These are phyloP conservation scores for Gastrolobium villosum DNA, from an alignment of 306 rosid species.

Conservation along the genomic window DNA sequence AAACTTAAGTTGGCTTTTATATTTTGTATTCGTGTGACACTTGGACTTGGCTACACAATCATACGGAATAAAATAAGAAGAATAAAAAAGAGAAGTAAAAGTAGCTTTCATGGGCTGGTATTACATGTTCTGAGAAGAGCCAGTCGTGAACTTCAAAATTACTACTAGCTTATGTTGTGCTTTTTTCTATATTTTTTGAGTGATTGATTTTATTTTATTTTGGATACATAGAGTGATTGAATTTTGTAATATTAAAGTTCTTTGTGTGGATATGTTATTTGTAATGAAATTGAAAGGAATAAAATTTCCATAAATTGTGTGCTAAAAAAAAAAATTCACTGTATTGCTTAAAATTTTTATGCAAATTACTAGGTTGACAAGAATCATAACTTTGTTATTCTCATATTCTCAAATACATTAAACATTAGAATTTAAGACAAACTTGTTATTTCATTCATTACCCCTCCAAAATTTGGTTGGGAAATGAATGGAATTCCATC, in stretches of 20 bases:
- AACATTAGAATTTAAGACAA: too few relatives aligned
- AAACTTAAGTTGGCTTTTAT: constrained; percentile 59
- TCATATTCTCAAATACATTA: too few relatives aligned
- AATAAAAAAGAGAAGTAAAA: background rate
- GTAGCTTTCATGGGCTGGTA: background rate
- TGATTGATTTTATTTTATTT: background rate
- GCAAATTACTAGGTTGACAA: too few relatives aligned
- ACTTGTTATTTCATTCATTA: too few relatives aligned
- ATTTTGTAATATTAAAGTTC: background rate
- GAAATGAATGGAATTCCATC: too few relatives aligned
- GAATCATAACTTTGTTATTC: too few relatives aligned
- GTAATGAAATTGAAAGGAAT: too few relatives aligned
- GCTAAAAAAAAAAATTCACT: too few relatives aligned
- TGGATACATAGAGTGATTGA: too few relatives aligned
- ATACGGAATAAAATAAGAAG: background rate
- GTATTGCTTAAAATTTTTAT: too few relatives aligned
- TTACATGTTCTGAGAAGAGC: background rate
- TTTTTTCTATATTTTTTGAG: background rate
- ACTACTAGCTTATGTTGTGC: background rate
- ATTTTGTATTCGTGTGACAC: background rate
- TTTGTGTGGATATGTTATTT: background rate
- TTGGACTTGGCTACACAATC: background rate
- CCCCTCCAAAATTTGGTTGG: too few relatives aligned
- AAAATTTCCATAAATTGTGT: too few relatives aligned
- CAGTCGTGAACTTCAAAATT: background rate